Evolutionary conservation across 208 protist species (phyloP).

Genomic region (Phytomonas francai): DNA sequence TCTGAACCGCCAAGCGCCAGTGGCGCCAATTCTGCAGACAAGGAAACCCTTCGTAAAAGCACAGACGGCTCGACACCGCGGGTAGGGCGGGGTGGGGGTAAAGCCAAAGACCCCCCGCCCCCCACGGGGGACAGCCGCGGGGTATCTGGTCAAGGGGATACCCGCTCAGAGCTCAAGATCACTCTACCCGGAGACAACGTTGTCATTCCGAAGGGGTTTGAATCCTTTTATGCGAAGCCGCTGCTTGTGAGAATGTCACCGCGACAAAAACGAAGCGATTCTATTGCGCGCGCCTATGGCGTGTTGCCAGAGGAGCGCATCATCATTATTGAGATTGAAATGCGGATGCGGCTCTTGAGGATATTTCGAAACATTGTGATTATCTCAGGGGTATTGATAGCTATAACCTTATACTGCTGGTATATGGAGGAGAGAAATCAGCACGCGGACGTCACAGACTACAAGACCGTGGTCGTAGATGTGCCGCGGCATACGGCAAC

Average conservation of each 20-base stretch:
- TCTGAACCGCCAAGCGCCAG: background rate
- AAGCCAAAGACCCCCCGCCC: background rate
- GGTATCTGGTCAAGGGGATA: background rate
- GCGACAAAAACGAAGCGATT: conserved; percentile 28
- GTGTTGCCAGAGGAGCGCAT: conserved; percentile 52
- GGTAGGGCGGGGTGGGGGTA: background rate
- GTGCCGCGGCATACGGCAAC: conserved; percentile 34
- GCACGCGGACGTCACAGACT: conserved; percentile 36
- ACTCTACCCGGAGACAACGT: conserved; percentile 2
- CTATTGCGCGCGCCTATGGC: conserved; percentile 35
- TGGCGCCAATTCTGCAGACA: background rate
- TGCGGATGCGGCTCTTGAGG: conserved; percentile 19
- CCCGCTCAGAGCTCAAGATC: background rate
- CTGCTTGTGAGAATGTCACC: conserved; percentile 36
- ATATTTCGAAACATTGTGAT: conserved; percentile 20
- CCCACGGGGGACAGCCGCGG: background rate
- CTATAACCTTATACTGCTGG: conserved; percentile 21
- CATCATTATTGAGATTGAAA: conserved; percentile 32
- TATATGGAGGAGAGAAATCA: conserved; percentile 28
- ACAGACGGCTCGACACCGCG: background rate
- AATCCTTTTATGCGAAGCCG: conserved; percentile 50
- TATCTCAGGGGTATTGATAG: conserved; percentile 24
- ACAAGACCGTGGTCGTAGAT: conserved; percentile 46
- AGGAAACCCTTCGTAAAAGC: background rate
- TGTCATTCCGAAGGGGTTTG: conserved; percentile 54